phyloP scores from a whole-genome alignment of 2,329 filamentous ascomycete genomes.

The Monilinia fructigena region DNA sequence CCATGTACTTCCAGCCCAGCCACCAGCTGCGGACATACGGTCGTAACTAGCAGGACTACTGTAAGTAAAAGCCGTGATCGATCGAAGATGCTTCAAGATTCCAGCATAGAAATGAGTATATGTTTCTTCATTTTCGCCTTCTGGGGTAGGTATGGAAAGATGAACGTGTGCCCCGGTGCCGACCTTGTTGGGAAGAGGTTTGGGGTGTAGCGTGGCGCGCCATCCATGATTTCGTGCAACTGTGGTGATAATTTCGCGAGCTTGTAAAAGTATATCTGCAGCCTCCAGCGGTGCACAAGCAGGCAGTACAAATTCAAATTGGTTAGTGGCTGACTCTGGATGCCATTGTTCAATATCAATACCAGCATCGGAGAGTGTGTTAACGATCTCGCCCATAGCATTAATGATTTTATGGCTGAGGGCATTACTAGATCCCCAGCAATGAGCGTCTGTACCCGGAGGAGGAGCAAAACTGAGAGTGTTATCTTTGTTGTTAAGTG shows the following conservation, averaged over 20 bases:
- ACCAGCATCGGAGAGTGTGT: slow-evolving; percentile 53
- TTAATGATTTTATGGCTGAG: slow-evolving; percentile 56
- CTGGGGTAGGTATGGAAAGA: slow-evolving; percentile 18
- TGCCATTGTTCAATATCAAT: slow-evolving; percentile 21
- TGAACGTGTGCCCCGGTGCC: slow-evolving; percentile 20
- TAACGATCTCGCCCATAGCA: slow-evolving; percentile 65
- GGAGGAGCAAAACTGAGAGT: slow-evolving; percentile 42
- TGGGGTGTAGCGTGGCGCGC: slow-evolving; percentile 42
- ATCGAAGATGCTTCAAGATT: slow-evolving; percentile 18
- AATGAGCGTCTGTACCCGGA: slow-evolving; percentile 62
- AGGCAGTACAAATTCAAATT: slow-evolving; percentile 22
- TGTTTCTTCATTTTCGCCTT: slow-evolving; percentile 40
- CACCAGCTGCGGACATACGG: neutral
- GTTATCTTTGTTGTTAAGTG: slow-evolving; percentile 36
- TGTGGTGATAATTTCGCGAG: slow-evolving; percentile 17
- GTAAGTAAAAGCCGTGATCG: slow-evolving; percentile 22
- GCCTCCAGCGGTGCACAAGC: slow-evolving; percentile 21
- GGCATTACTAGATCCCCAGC: slow-evolving; percentile 66
- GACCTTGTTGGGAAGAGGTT: neutral
- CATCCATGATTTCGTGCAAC: slow-evolving; percentile 13
- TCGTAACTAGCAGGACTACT: slow-evolving; percentile 8
- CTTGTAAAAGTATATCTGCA: slow-evolving; percentile 16
- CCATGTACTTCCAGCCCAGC: slow-evolving; percentile 22
- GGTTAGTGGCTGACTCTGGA: slow-evolving; percentile 16
- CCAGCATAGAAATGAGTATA: slow-evolving; percentile 22